Base-by-base conservation (phyloP, 176 grass and related monocot species). In the Avena insularis region DNA sequence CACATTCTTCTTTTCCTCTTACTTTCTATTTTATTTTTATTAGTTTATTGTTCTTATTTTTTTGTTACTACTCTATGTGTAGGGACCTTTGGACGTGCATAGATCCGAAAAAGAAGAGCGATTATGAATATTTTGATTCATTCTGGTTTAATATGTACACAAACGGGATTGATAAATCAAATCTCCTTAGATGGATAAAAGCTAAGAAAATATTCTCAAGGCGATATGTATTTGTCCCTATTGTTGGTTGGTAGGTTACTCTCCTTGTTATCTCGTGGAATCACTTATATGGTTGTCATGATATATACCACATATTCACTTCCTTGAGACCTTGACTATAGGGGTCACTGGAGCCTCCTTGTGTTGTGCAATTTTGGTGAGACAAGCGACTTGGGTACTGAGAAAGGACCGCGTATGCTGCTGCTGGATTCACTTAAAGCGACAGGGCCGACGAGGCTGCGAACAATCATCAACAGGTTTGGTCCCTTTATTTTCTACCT, bases 331-430 rank as follows among this genome's bases (percentile, higher is more conserved):
- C 55, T 20, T 79, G 27, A 55, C 78, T 90, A 77, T 90, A 80
- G 97, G 77, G 84, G 82, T 77, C 97, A 98, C 82, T 98, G 97
- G 97, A 96, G 77, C 77, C 94, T 98, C 62, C 93, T 98, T 83
- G 85, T 96, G 54, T 87, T 98, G n/a, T 98, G 97, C 81, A 89
- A 98, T 89, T 98, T 96, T 70, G 89, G 91, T 46, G 83, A 90
- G 46, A 84, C 75, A 82, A 78, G 83, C 63, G 35, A 77, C 74
- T 17, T 77, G 25, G 49, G 74, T 77, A 77, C 74, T 77, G 4
- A 77, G 29, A 25, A 35, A 29, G 74, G 74, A 2, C 94, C 94
- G 20, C 95, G 87, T 68, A 98, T 98, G 94, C 81, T 98, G 61
- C 75, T 98, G 21, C 73, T 98, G 40, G 97, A 98, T 94, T 98